Conservation (phyloP, 768 basidiomycete species). For the Termitomyces sp. region DNA sequence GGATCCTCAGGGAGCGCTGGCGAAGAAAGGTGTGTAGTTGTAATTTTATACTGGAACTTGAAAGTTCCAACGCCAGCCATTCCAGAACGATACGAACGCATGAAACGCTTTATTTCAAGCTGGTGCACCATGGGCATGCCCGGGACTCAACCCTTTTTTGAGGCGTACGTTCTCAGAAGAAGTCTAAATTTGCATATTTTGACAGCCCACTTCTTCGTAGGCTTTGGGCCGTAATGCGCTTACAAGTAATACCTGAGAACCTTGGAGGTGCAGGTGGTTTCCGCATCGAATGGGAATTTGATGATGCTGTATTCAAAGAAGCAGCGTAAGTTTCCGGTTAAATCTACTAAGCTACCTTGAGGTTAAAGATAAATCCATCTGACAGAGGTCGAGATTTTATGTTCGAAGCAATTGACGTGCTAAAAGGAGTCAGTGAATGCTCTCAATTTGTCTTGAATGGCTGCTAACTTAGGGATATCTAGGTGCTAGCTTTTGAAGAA, state of each 20-base stretch:
- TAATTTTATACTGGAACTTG: neutral
- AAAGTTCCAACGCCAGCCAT: neutral
- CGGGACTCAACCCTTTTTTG: slow-evolving; percentile 86
- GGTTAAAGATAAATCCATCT: slow-evolving; percentile 16
- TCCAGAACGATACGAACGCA: slow-evolving; percentile 65
- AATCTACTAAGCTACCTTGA: slow-evolving; percentile 11
- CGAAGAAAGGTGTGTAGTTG: slow-evolving; percentile 51
- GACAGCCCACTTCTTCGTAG: slow-evolving; percentile 22
- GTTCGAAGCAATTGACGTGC: slow-evolving; percentile 83
- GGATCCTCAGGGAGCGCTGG: slow-evolving; percentile 56
- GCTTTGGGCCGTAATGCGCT: slow-evolving; percentile 74
- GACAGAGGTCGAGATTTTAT: slow-evolving; percentile 89
- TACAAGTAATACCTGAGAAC: slow-evolving; percentile 75
- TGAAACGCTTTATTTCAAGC: slow-evolving; percentile 67
- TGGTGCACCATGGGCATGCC: slow-evolving; percentile 89
- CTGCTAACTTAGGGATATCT: slow-evolving; percentile 9
- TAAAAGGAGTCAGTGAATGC: slow-evolving; percentile 75
- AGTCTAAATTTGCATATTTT: slow-evolving; percentile 2
- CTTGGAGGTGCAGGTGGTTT: slow-evolving; percentile 75
- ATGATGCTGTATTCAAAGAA: slow-evolving; percentile 93
- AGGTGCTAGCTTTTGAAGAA: slow-evolving; percentile 72
- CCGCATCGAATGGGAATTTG: slow-evolving; percentile 84
- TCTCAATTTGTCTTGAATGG: slow-evolving; percentile 10
- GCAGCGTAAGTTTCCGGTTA: slow-evolving; percentile 64
- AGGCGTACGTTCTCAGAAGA: slow-evolving; percentile 36